Conservation (phyloP, 352 stramenopile species). For the Phytophthora colocasiae region DNA sequence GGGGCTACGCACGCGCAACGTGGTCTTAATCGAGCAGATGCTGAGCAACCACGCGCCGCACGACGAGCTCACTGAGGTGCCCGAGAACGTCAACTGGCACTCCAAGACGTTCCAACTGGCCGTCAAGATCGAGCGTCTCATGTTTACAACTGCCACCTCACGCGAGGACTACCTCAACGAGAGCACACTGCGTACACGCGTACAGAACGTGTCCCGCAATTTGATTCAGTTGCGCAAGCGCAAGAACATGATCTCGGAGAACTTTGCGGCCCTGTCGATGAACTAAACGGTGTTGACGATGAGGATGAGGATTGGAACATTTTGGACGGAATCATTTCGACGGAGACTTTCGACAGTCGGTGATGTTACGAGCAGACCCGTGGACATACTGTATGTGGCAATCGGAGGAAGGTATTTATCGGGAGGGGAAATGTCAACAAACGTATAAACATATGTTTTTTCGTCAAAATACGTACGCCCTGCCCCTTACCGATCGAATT, state of each 20-base stretch:
- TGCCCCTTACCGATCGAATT: no score
- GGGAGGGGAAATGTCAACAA: background rate
- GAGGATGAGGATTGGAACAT: background rate
- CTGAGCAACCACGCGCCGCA: conserved; percentile 59
- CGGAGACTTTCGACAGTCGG: background rate
- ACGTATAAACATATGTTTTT: no score
- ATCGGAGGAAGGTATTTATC: conserved; percentile 24
- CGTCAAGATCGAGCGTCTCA: conserved; percentile 69
- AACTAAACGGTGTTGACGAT: background rate
- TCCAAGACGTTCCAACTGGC: conserved; percentile 69
- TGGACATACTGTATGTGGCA: no score
- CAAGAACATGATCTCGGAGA: conserved; percentile 56
- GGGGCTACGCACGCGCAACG: conserved; percentile 48
- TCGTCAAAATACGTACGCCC: no score
- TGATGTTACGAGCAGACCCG: no score
- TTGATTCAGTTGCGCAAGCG: conserved; percentile 59
- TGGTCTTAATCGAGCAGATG: conserved; percentile 65
- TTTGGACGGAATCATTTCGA: background rate
- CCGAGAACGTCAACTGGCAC: conserved; percentile 66
- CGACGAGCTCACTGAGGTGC: conserved; percentile 62
- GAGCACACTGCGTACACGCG: conserved; percentile 50
- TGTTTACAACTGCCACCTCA: conserved; percentile 56
- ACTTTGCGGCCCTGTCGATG: conserved; percentile 37
- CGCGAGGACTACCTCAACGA: conserved; percentile 69
- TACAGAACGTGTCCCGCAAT: conserved; percentile 59